These are phyloP conservation scores for Botrytis aclada DNA, from an alignment of 2,329 filamentous ascomycete species.

Conservation along the genomic window DNA sequence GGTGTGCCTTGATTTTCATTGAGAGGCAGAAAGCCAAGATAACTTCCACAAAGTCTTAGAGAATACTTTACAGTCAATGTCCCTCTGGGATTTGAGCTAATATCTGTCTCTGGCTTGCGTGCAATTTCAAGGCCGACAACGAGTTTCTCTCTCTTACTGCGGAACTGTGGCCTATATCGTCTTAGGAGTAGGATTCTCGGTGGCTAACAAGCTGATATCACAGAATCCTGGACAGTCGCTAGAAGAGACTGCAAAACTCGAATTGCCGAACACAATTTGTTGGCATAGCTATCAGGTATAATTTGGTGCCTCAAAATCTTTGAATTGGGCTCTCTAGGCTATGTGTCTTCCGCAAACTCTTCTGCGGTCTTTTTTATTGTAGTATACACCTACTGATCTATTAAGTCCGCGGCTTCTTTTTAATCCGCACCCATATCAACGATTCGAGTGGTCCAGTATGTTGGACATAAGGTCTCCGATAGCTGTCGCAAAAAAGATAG, in stretches of 20 bases:
- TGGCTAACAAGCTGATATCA: not conserved
- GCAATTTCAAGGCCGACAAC: not conserved
- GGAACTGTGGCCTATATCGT: accelerated
- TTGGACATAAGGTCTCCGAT: not conserved
- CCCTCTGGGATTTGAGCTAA: not conserved
- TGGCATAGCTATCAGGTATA: no score
- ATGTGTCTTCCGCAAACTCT: no score
- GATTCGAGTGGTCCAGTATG: not conserved
- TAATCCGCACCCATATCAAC: not conserved
- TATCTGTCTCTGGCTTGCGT: not conserved
- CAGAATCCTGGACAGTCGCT: not conserved
- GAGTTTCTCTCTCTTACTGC: not conserved
- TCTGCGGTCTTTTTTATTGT: no score
- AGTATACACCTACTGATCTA: no score
- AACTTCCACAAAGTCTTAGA: no score
- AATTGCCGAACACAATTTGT: no score
- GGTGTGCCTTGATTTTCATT: no score
- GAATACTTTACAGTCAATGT: not conserved
- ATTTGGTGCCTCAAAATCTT: no score
- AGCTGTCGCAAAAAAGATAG: accelerated
- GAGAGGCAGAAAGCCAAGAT: no score
- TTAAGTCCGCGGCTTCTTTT: not conserved
- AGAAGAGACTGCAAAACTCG: not conserved
- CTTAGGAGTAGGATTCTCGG: not conserved
- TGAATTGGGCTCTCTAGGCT: no score